Percentiles rank a stretch among this genome's conserved stretches.
These are phyloP conservation scores for Macrocystidia cucumis DNA, from an alignment of 1,284 basidiomycete species.

Conservation along the genomic window DNA sequence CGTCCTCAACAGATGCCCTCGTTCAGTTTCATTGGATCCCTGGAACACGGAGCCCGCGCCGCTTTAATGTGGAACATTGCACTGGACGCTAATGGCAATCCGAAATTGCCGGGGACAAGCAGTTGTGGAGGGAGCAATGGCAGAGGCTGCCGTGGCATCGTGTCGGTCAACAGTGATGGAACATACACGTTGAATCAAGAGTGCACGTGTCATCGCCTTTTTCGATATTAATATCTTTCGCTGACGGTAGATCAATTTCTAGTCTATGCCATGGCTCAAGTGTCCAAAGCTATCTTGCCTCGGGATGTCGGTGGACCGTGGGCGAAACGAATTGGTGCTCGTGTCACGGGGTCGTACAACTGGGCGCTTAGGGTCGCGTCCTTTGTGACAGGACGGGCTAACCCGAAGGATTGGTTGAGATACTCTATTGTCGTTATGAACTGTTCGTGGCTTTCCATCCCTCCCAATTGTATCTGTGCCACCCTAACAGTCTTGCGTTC, in stretches of 20 bases:
- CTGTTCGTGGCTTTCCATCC: conserved; percentile 25
- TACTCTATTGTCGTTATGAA: conserved; percentile 70
- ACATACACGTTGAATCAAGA: conserved; percentile 64
- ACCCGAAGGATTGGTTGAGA: conserved; percentile 47
- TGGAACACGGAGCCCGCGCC: conserved; percentile 13
- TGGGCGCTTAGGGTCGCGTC: conserved; percentile 60
- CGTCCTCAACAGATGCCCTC: neutral
- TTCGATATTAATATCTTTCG: neutral
- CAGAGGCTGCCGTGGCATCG: conserved; percentile 63
- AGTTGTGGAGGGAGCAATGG: conserved; percentile 50
- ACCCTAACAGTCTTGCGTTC: too few species aligned
- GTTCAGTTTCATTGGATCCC: conserved; percentile 14
- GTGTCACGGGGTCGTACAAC: conserved; percentile 44
- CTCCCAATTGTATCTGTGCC: neutral
- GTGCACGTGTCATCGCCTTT: conserved; percentile 36
- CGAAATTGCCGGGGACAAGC: conserved; percentile 53
- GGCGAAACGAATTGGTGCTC: conserved; percentile 58
- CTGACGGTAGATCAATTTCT: neutral
- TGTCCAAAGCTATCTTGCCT: conserved; percentile 64
- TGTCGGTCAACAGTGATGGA: conserved; percentile 55
- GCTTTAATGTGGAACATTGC: conserved; percentile 74
- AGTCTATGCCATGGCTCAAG: conserved; percentile 73
- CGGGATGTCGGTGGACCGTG: conserved; percentile 60
- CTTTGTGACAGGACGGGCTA: conserved; percentile 52
- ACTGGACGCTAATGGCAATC: conserved; percentile 51